Conservation (phyloP, 1,139 yeast genomes). For the Williopsis jadinii region DNA sequence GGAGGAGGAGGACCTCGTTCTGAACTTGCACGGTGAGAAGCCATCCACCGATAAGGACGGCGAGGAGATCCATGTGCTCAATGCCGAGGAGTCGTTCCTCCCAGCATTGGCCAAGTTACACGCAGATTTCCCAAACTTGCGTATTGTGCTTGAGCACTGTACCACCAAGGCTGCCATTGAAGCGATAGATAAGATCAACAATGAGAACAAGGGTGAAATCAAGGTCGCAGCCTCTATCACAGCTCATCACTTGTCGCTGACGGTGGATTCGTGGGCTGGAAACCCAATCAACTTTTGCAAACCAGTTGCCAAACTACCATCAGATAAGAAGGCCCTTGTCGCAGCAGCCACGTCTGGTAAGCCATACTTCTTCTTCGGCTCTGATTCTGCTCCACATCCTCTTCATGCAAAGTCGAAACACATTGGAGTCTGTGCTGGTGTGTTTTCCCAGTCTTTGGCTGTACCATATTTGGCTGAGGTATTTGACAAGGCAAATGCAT, state of each 20-base stretch:
- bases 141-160: constrained; percentile 90
- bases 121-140: constrained; percentile 74
- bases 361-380: constrained; percentile 92
- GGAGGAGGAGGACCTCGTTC: constrained; percentile 68
- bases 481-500: constrained; percentile 58
- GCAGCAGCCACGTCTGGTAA: constrained; percentile 89
- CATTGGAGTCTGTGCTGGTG: constrained; percentile 93
- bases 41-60: constrained; percentile 50
- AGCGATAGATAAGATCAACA: constrained; percentile 64
- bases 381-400: constrained; percentile 98
- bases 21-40: constrained; percentile 93
- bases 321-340: constrained; percentile 71
- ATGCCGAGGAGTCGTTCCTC: constrained; percentile 87
- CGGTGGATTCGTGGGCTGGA: constrained; percentile 96
- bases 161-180: constrained; percentile 86
- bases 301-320: constrained; percentile 93
- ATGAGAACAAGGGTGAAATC: constrained; percentile 37
- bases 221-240: constrained; percentile 89
- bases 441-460: constrained; percentile 82
- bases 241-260: constrained; percentile 86
- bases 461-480: constrained; percentile 81
- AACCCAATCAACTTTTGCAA: constrained; percentile 92
- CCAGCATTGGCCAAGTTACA: constrained; percentile 87
- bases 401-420: constrained; percentile 67
- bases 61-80: constrained; percentile 69